phyloP scores from a whole-genome alignment of 306 rosid genomes.

The Nissolia schottii region DNA sequence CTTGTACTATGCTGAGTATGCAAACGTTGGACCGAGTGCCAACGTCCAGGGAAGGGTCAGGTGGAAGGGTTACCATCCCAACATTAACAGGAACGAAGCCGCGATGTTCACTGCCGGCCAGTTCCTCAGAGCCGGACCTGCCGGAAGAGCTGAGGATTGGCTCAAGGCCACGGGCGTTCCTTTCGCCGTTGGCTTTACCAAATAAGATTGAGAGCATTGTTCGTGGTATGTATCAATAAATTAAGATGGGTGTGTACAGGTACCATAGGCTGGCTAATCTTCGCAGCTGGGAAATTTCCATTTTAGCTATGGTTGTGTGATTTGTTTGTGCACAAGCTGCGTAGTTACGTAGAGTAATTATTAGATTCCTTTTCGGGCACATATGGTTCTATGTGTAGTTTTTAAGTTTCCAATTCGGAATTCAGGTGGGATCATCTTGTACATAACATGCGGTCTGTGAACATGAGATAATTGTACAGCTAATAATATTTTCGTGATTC shows the following conservation, averaged over 20 bases:
- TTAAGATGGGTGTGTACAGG: no score
- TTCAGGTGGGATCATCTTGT: slow-evolving; percentile 9
- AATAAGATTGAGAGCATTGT: background rate
- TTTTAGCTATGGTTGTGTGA: background rate
- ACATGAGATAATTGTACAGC: background rate
- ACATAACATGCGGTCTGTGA: background rate
- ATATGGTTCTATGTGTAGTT: background rate
- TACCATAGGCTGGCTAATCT: background rate
- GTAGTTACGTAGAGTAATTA: background rate
- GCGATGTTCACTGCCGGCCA: slow-evolving; percentile 34
- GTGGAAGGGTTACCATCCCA: slow-evolving; percentile 49
- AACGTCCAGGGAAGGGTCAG: slow-evolving; percentile 32
- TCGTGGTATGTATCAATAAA: no score
- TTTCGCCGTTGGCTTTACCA: slow-evolving; percentile 5
- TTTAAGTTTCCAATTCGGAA: background rate
- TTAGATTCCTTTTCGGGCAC: background rate
- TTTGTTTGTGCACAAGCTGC: background rate
- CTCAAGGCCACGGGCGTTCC: slow-evolving; percentile 38
- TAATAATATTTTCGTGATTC: background rate
- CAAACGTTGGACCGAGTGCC: slow-evolving; percentile 59
- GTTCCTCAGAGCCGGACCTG: slow-evolving; percentile 27
- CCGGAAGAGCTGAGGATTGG: slow-evolving; percentile 38
- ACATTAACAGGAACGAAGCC: slow-evolving; percentile 35
- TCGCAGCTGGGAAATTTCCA: background rate
- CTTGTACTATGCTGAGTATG: slow-evolving; percentile 51